Evolutionary conservation across 2,329 filamentous ascomycete species (phyloP), one percentile per base, ranked within the genome.

Genomic region (Apiospora sp.): DNA sequence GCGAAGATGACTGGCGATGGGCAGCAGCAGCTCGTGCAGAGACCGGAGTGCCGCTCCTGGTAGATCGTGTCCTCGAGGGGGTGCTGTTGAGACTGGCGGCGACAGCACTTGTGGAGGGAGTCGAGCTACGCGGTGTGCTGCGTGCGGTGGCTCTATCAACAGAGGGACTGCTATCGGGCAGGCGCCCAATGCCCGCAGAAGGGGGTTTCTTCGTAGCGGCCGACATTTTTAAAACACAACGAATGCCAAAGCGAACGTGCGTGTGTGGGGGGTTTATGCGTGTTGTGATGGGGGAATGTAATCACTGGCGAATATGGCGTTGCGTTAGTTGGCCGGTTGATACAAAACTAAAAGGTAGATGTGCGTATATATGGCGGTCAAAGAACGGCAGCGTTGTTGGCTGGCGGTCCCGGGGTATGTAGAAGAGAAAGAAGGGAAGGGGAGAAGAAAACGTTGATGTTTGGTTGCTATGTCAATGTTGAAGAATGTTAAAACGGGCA

Each of bases 1-100:
- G 79, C 12, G 84, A 81, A 5, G 86, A 87, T 72, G 85, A 82
- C 75, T 87, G 88, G 76, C 92, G 90, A 76, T 90, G 87, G 34
- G 89, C 88, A 64, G 90, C 90, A 71, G 92, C 91, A 19, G 71
- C 92, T 77, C 93, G 91, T 73, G 93, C 93, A 74, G 93, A 94
- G 30, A 94, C 89, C 44, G 92, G 90, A n/a, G 88, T 89, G 71
- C 87, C 88, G 46, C 85, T 85, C 78, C 93, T 90, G 74, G 90
- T 85, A 19, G 93, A 94, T 74, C 92, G 89, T 67, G 88, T 91
- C 74, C 92, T 88, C 71, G 87, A 84, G n/a, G 87, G 79, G 4
- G 78, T 79, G 51, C 70, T 73, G 70, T 74, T 79, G 74, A 84
- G 82, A 68, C 79, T 80, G 70, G 80, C 80, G 58, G 83, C 80